Conservation (phyloP, 106 monocot genomes). For the Dendrobium officinale region DNA sequence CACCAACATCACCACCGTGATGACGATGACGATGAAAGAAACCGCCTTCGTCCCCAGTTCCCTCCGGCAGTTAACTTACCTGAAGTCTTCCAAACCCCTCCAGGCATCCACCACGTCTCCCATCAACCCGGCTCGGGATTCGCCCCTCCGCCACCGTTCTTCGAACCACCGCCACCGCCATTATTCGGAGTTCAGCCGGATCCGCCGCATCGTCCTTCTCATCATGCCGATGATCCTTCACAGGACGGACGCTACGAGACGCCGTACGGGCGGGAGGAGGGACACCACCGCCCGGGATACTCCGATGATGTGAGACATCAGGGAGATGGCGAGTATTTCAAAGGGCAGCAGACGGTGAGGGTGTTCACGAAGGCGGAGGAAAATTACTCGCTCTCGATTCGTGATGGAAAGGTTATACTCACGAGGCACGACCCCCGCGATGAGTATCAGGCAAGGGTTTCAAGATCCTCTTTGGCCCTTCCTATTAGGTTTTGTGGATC, state of each 20-base stretch:
- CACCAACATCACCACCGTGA: not conserved
- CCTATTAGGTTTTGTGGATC: not conserved
- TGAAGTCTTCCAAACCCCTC: not conserved
- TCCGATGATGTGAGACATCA: conserved; percentile 1
- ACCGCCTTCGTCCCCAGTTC: not conserved
- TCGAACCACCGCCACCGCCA: not conserved
- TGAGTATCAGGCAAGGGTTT: conserved; percentile 15
- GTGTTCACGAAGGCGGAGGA: conserved; percentile 17
- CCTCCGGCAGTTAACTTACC: not conserved
- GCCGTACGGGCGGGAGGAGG: not conserved
- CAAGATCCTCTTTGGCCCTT: not conserved
- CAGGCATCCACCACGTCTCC: not conserved
- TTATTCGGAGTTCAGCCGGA: not conserved
- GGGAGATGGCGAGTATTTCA: not conserved
- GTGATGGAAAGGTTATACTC: conserved; percentile 14
- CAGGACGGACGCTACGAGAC: not conserved
- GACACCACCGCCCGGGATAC: conserved; percentile 1
- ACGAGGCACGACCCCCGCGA: conserved; percentile 9
- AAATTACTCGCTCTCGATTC: conserved; percentile 17
- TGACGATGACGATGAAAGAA: not conserved
- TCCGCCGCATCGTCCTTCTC: no score
- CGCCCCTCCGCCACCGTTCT: not conserved
- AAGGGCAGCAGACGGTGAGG: conserved; percentile 30
- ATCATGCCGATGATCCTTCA: not conserved
- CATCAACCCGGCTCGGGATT: not conserved